Conservation (phyloP, 1,284 basidiomycete species). For the Porodaedalea pini region DNA sequence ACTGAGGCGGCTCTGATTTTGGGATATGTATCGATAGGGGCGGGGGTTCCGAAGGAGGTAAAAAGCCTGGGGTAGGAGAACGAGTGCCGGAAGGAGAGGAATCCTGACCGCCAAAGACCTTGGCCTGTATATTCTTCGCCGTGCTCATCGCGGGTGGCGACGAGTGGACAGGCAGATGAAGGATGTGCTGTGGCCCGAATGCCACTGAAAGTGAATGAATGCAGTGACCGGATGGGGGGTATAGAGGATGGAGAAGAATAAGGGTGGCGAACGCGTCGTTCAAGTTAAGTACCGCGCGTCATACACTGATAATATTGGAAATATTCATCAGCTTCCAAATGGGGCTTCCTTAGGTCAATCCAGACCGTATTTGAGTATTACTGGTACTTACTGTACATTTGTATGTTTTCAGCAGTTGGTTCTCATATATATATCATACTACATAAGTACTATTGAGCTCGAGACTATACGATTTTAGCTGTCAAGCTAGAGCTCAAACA, state of each 20-base stretch:
- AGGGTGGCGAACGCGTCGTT: not conserved
- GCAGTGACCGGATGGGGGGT: not conserved
- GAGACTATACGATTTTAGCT: no score
- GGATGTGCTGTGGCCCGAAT: not conserved
- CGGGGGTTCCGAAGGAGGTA: constrained; percentile 35
- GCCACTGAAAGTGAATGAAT: not conserved
- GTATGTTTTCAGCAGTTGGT: not conserved
- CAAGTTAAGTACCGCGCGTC: not conserved
- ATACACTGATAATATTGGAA: not conserved
- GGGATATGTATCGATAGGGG: constrained; percentile 80
- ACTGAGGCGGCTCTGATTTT: constrained; percentile 39
- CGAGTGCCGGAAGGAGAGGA: constrained; percentile 23
- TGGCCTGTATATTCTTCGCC: constrained; percentile 69
- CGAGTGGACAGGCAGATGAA: not conserved
- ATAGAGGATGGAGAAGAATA: not conserved
- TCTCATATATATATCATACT: no score
- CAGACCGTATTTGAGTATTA: no score
- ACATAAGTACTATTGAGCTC: no score
- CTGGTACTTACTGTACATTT: not conserved
- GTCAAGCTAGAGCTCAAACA: no score
- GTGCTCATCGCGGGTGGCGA: constrained; percentile 33
- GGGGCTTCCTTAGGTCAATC: not conserved
- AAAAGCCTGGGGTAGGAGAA: constrained; percentile 25
- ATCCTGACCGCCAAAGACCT: constrained; percentile 59
- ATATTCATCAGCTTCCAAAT: not conserved